Percentiles rank a stretch among this genome's conserved stretches.
phyloP scores from a whole-genome alignment of 2,329 filamentous ascomycete species.

The Biscogniauxia sp. region DNA sequence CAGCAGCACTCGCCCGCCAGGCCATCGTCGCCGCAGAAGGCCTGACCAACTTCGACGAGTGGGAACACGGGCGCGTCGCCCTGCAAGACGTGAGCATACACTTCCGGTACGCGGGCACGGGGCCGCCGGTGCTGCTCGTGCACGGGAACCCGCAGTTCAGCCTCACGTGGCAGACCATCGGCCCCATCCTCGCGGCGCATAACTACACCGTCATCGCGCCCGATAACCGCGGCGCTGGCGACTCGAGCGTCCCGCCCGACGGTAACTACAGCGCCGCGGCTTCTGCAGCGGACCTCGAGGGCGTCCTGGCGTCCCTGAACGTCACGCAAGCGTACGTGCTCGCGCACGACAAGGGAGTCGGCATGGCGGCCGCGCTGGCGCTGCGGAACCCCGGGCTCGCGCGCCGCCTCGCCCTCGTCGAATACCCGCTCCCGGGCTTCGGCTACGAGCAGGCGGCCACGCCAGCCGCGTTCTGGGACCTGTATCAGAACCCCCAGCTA shows the following conservation, averaged over 20 bases:
- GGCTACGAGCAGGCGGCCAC: conserved; percentile 35
- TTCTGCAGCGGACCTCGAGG: conserved; percentile 38
- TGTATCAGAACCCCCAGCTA: conserved; percentile 42
- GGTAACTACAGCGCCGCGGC: conserved; percentile 31
- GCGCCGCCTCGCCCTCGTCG: conserved; percentile 35
- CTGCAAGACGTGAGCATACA: conserved; percentile 41
- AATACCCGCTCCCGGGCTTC: conserved; percentile 42
- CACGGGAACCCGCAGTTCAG: conserved; percentile 42
- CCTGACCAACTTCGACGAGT: conserved; percentile 31
- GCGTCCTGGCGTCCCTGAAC: conserved; percentile 42
- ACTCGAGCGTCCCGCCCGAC: conserved; percentile 37
- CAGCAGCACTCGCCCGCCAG: conserved; percentile 1
- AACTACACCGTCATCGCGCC: conserved; percentile 44
- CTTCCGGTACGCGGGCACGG: conserved; percentile 40
- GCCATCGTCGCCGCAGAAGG: background rate
- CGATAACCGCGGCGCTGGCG: conserved; percentile 41
- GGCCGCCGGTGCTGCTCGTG: conserved; percentile 39
- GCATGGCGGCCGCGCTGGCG: conserved; percentile 40
- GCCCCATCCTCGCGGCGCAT: conserved; percentile 40
- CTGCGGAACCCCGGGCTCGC: conserved; percentile 36
- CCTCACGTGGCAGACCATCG: conserved; percentile 39
- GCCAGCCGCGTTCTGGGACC: conserved; percentile 35
- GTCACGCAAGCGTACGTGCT: conserved; percentile 42
- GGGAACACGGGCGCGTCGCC: conserved; percentile 36
- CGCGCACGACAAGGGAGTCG: conserved; percentile 45